Conservation (phyloP, 768 basidiomycete species). For the Guyanaporus albipodus region DNA sequence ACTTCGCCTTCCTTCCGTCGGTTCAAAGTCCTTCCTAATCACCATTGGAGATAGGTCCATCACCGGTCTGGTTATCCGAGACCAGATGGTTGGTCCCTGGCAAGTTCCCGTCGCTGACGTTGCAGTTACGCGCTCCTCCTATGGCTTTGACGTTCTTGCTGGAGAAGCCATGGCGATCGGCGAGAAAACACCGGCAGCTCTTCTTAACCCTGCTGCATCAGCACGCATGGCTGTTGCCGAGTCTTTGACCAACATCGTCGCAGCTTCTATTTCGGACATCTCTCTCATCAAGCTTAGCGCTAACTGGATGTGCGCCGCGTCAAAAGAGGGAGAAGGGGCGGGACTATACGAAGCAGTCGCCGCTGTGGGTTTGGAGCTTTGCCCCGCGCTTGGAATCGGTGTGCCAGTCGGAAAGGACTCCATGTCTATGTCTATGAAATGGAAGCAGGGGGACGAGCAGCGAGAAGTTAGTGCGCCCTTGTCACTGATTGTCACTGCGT, state of each 20-base stretch:
- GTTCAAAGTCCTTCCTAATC: slow-evolving; percentile 95
- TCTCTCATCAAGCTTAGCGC: slow-evolving; percentile 89
- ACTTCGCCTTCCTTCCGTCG: slow-evolving; percentile 87
- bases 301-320: slow-evolving; percentile 99
- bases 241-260: slow-evolving; percentile 85
- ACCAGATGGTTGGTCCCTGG: slow-evolving; percentile 99
- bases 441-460: slow-evolving; percentile 58
- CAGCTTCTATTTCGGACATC: slow-evolving; percentile 69
- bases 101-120: slow-evolving; percentile 98
- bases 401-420: slow-evolving; percentile 99
- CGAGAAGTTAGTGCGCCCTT: slow-evolving; percentile 87
- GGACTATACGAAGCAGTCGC: slow-evolving; percentile 86
- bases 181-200: slow-evolving; percentile 89
- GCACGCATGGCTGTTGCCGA: slow-evolving; percentile 97
- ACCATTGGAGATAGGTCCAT: slow-evolving; percentile 96
- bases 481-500: slow-evolving; percentile 93
- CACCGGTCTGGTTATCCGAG: slow-evolving; percentile 90
- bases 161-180: slow-evolving; percentile 99
- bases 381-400: slow-evolving; percentile 87
- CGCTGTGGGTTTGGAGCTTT: slow-evolving; percentile 90
- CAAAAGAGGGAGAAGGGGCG: slow-evolving; percentile 83
- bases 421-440: slow-evolving; percentile 99
- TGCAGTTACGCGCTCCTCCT: slow-evolving; percentile 91
- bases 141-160: slow-evolving; percentile 77
- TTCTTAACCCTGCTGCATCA: slow-evolving; percentile 83